Percentiles rank a stretch among this genome's conserved stretches.
phyloP scores from a whole-genome alignment of 2,329 filamentous ascomycete genomes.

The Chrysoporthe puriensis region DNA sequence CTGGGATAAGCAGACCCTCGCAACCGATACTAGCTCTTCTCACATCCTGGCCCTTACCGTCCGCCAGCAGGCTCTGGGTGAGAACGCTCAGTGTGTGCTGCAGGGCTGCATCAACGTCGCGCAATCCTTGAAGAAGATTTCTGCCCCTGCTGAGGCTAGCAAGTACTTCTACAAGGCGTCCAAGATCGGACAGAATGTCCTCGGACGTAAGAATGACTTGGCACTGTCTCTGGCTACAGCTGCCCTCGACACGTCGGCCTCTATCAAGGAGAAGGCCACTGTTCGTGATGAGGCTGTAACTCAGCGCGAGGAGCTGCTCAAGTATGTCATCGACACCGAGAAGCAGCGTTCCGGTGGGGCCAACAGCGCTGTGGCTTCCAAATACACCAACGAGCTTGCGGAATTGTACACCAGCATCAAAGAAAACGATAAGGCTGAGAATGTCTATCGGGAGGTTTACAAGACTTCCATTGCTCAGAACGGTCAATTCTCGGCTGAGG shows the following conservation, averaged over 20 bases:
- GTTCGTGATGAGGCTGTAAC: conserved; percentile 26
- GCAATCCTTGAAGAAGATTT: conserved; percentile 27
- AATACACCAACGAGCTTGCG: conserved; percentile 31
- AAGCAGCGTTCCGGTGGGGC: conserved; percentile 28
- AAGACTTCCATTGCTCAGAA: conserved; percentile 26
- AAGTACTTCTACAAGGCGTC: conserved; percentile 29
- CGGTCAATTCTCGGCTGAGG: conserved; percentile 27
- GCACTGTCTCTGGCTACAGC: conserved; percentile 26
- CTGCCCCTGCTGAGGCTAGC: conserved; percentile 26
- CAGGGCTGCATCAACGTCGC: conserved; percentile 28
- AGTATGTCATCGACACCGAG: conserved; percentile 30
- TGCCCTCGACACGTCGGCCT: conserved; percentile 26
- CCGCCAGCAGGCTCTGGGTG: conserved; percentile 22
- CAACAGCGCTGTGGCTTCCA: conserved; percentile 26
- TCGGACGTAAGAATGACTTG: conserved; percentile 27
- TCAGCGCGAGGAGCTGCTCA: conserved; percentile 30
- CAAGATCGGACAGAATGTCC: conserved; percentile 27
- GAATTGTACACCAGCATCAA: conserved; percentile 30
- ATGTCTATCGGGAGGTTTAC: conserved; percentile 28
- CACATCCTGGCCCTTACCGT: conserved; percentile 25
- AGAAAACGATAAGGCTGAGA: conserved; percentile 28
- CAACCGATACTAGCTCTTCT: conserved; percentile 23
- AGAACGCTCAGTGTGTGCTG: conserved; percentile 25
- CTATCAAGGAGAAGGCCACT: conserved; percentile 25
- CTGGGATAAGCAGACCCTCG: conserved; percentile 29